Evolutionary conservation across 352 stramenopile genomes (phyloP), one percentile per base, ranked within the genome.

Genomic region (Pythium aquatile): DNA sequence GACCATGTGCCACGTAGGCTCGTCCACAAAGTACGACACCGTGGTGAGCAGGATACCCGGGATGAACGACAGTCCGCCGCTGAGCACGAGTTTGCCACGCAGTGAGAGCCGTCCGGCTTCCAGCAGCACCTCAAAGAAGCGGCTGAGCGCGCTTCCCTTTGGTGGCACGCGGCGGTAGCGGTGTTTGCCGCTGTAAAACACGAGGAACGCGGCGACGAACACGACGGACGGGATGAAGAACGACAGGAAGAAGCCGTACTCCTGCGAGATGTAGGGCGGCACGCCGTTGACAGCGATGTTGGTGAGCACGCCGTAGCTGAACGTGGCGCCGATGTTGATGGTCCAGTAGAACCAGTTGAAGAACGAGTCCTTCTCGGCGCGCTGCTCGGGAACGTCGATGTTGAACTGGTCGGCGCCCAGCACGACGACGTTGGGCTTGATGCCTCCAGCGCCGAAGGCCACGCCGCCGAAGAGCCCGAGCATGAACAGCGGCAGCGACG

Each of bases 301-400:
- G 2, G 89, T 94, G 47, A 98, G 77, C 52, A 97, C 77, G 2
- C 78, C 91, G 68, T 96, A 97, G 76, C 90, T 97, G 61, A 97
- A 92, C 28, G 90, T 91, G 2, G 92, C 87, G 35, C 92, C 92
- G 28, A 97, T 77, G 68, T 98, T 98, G 72, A 98, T 97, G 11
- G 86, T 72, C 88, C 88, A 97, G 77, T 98, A 98, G 72, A 98
- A 98, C 83, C 84, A 97, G 63, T 97, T 96, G 76, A 97, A 97
- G 66, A 97, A 97, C 37, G 82, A 91, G 68, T 94, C 87, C 58
- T 96, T 92, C 69, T 94, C 85, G 1, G 67, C 69, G 14, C 81
- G 79, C 69, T 96, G 83, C 5, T 69, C 72, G 0, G 83, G 84
- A 24, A 92, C 77, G 29, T 77, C 63, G 5, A 92, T 72, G 72